phyloP scores from a whole-genome alignment of 345 rosid genomes.

The Citrus unshiu region DNA sequence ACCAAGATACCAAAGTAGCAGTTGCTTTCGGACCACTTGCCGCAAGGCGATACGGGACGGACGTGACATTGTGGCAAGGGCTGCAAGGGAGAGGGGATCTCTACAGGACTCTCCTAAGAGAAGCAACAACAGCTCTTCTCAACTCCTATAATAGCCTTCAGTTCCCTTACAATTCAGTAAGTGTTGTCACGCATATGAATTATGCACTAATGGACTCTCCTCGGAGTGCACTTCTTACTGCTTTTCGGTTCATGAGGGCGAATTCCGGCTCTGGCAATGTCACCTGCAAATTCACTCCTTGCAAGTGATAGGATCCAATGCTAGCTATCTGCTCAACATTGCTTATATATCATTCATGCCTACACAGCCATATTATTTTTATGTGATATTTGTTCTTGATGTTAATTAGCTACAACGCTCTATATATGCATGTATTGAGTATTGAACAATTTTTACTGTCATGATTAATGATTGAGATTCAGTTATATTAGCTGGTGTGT shows the following conservation, averaged over 20 bases:
- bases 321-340: background rate
- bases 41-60: slow-evolving; percentile 49
- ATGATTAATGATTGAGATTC: background rate
- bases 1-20: slow-evolving; percentile 64
- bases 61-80: slow-evolving; percentile 57
- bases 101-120: slow-evolving; percentile 70
- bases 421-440: background rate
- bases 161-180: slow-evolving; percentile 49
- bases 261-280: slow-evolving; percentile 43
- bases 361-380: background rate
- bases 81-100: slow-evolving; percentile 75
- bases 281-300: slow-evolving; percentile 57
- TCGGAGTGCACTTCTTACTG: slow-evolving; percentile 49
- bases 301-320: slow-evolving; percentile 17
- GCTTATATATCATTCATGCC: background rate
- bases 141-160: slow-evolving; percentile 70
- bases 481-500: background rate
- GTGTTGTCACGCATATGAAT: slow-evolving; percentile 48
- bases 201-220: slow-evolving; percentile 61
- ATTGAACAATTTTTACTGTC: background rate
- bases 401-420: background rate
- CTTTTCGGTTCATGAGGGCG: slow-evolving; percentile 62
- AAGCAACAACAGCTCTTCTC: slow-evolving; percentile 76
- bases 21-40: slow-evolving; percentile 63
- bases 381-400: background rate